Conservation (phyloP, 768 basidiomycete species). For the Xerocomus spinulosus region DNA sequence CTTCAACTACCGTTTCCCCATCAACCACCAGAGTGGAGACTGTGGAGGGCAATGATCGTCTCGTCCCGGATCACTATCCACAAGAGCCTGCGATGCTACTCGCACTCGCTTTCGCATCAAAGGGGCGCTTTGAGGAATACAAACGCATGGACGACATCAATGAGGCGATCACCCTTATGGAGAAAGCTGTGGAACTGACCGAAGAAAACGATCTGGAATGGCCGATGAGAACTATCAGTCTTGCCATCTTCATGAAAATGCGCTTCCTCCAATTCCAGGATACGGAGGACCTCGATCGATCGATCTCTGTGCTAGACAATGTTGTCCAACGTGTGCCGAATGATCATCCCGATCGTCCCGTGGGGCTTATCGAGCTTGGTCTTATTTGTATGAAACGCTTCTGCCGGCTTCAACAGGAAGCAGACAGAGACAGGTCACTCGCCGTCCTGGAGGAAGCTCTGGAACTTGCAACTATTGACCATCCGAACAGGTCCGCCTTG, state of each 20-base stretch:
- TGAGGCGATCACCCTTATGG: not conserved
- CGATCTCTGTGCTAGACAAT: not conserved
- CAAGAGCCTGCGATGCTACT: not conserved
- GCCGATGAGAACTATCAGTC: not conserved
- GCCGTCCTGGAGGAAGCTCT: not conserved
- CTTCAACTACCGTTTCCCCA: not conserved
- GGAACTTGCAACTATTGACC: not conserved
- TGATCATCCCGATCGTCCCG: not conserved
- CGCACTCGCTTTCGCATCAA: not conserved
- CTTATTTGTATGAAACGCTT: not conserved
- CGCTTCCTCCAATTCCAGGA: not conserved
- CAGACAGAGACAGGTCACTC: not conserved
- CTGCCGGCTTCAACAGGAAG: not conserved
- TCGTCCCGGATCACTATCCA: not conserved
- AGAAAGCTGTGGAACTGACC: not conserved
- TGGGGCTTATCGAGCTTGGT: not conserved
- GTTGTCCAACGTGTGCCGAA: not conserved
- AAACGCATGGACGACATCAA: not conserved
- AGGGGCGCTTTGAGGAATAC: not conserved
- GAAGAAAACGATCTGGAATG: not conserved
- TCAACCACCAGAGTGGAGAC: not conserved
- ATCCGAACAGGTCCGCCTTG: not conserved
- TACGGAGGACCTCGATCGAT: not conserved
- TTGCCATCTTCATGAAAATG: not conserved
- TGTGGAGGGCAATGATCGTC: too few species aligned